phyloP scores from a whole-genome alignment of 2,329 filamentous ascomycete genomes.

The Trichoderma aggressivum region DNA sequence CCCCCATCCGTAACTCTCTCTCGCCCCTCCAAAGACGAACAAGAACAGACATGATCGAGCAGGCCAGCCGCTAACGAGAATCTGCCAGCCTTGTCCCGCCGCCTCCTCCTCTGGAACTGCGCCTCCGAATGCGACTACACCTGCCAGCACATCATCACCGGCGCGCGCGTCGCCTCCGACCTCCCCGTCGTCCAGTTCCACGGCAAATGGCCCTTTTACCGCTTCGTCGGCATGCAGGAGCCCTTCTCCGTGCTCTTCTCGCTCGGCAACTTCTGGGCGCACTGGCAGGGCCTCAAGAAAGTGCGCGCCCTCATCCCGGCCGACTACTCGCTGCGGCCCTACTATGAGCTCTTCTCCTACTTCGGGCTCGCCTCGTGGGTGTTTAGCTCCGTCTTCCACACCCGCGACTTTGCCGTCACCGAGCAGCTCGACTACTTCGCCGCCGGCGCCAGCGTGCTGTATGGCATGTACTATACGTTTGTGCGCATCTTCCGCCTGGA shows the following conservation, averaged over 20 bases:
- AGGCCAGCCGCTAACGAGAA: background rate
- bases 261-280: slow-evolving; percentile 83
- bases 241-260: slow-evolving; percentile 92
- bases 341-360: slow-evolving; percentile 76
- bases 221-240: slow-evolving; percentile 90
- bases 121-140: slow-evolving; percentile 94
- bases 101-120: slow-evolving; percentile 89
- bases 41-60: background rate
- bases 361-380: slow-evolving; percentile 81
- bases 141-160: slow-evolving; percentile 90
- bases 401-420: slow-evolving; percentile 76
- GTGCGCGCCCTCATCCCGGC: slow-evolving; percentile 68
- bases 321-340: slow-evolving; percentile 72
- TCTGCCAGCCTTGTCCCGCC: slow-evolving; percentile 70
- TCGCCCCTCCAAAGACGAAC: background rate
- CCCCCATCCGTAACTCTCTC: slow-evolving; percentile 59
- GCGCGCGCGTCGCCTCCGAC: slow-evolving; percentile 61
- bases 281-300: slow-evolving; percentile 70
- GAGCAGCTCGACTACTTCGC: slow-evolving; percentile 97
- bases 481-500: slow-evolving; percentile 84
- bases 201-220: slow-evolving; percentile 96
- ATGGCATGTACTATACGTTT: slow-evolving; percentile 82
- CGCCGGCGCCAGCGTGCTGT: slow-evolving; percentile 84
- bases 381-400: slow-evolving; percentile 90
- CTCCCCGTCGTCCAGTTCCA: slow-evolving; percentile 85